Conservation (phyloP, 2,329 filamentous ascomycete genomes). For the Cordyceps javanica region DNA sequence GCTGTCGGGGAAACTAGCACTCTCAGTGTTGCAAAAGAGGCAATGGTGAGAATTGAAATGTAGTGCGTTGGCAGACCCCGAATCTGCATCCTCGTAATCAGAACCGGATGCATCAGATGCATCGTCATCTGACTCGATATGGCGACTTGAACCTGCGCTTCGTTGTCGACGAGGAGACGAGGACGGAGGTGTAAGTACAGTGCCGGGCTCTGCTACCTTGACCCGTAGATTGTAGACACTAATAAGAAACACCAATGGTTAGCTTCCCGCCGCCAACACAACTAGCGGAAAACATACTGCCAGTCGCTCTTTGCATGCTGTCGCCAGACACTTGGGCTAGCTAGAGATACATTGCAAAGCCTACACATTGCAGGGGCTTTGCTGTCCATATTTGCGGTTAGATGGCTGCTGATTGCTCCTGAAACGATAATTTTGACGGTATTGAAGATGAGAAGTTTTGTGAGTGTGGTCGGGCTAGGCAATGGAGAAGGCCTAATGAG, state of each 20-base stretch:
- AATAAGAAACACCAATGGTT: neutral
- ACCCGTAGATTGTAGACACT: constrained; percentile 22
- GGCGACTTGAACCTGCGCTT: neutral
- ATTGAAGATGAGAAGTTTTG: neutral
- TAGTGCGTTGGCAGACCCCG: neutral
- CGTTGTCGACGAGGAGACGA: neutral
- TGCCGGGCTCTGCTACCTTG: constrained; percentile 18
- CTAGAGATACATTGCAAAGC: constrained; percentile 17
- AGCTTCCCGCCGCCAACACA: neutral
- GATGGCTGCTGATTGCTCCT: neutral
- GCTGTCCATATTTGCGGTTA: constrained; percentile 6
- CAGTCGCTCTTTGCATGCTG: constrained; percentile 20
- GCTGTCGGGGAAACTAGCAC: constrained; percentile 28
- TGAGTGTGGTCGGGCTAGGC: neutral
- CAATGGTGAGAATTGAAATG: constrained; percentile 29
- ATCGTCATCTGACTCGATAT: neutral
- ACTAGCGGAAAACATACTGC: constrained; percentile 15
- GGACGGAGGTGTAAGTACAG: constrained; percentile 12
- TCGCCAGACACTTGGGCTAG: constrained; percentile 16
- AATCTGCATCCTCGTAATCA: neutral
- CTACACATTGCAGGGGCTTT: constrained; percentile 18
- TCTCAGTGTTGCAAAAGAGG: constrained; percentile 34
- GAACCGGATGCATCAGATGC: neutral
- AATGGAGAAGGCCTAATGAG: neutral
- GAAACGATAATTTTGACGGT: constrained; percentile 6